Base-by-base conservation (phyloP, 805 yeast species). In the Nakazawaea ambrosiae region DNA sequence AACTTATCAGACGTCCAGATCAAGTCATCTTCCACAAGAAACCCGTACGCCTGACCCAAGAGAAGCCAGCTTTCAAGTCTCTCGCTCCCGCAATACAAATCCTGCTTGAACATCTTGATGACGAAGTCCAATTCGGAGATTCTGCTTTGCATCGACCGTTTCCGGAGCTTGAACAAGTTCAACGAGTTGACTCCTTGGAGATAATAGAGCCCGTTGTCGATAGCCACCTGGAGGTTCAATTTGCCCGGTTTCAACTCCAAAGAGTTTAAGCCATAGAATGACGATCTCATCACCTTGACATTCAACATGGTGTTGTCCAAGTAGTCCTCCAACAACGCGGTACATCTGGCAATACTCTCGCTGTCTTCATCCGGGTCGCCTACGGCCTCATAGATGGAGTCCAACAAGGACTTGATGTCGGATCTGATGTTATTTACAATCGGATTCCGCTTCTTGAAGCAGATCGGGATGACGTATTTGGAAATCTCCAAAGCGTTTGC, bases 1-100 rank as follows among this genome's bases (percentile, higher is more conserved):
- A 87, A 58, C 49, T 83, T 83, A 49, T 89, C 96, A 0, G 95
- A 78, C 1, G 90, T 83, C 94, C 96, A 87, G n/a, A 85, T 76
- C 39, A 92, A 58, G 45, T 86, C 96, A 54, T 88, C 96, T 46
- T 90, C 97, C 0, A 82, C 95, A 28, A 84, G 61, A 40, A 66
- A 78, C 0, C 88, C 79, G 47, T 71, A 88, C 0, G 90, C 78
- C 50, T 81, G 87, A 0, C 94, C 96, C 11, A 92, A 54, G 1
- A 86, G 66, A 28, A 77, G 63, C 99, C 99, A 92, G 7, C 85
- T 76, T 56, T 92, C 98, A 33, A 81, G 67, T 22, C 96, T 62
- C 27, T 70, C 61, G 2, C 82, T 69, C 4, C 82, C 77, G 48
- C 78, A 78, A 1, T 78, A 49, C 14, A 92, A 56, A 53, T 92